A percentile compares a stretch with the other conserved stretches of the same genome.
These are phyloP conservation scores for Starmerella sirachaensis DNA, from an alignment of 805 yeast species.

Conservation along the genomic window DNA sequence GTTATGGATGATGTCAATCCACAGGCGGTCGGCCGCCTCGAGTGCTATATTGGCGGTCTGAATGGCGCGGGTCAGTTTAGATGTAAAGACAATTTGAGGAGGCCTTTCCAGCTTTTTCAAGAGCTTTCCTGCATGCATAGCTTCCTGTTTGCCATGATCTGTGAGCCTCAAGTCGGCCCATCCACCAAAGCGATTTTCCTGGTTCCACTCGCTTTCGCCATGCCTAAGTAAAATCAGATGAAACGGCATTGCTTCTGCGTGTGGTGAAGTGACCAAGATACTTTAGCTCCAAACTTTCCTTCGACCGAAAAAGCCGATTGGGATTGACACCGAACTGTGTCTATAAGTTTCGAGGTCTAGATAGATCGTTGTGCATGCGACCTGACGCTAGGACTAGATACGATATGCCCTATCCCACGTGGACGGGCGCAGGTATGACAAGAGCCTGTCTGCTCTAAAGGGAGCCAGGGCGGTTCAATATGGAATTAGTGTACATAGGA, in stretches of 20 bases:
- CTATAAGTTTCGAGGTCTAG: no score
- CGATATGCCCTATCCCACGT: no score
- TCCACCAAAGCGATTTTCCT: constrained; percentile 93
- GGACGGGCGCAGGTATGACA: no score
- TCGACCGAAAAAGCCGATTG: no score
- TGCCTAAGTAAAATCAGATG: constrained; percentile 88
- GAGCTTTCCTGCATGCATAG: constrained; percentile 79
- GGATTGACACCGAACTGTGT: no score
- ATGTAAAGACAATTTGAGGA: constrained; percentile 82
- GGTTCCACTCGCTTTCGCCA: constrained; percentile 99
- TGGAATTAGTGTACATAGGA: no score
- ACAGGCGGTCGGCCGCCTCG: constrained; percentile 73
- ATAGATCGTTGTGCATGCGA: no score
- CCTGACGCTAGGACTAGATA: no score
- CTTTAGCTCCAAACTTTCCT: no score
- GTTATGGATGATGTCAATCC: constrained; percentile 80
- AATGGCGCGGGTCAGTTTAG: constrained; percentile 84
- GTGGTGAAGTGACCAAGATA: no score
- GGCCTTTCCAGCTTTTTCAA: constrained; percentile 69
- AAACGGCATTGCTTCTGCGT: constrained; percentile 26
- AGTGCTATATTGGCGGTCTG: constrained; percentile 93
- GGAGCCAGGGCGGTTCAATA: no score
- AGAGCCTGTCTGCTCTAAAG: no score
- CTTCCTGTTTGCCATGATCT: constrained; percentile 75
- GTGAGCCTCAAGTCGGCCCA: constrained; percentile 91